phyloP scores from a whole-genome alignment of 2,329 filamentous ascomycete species.

The Pezicula radicicola region DNA sequence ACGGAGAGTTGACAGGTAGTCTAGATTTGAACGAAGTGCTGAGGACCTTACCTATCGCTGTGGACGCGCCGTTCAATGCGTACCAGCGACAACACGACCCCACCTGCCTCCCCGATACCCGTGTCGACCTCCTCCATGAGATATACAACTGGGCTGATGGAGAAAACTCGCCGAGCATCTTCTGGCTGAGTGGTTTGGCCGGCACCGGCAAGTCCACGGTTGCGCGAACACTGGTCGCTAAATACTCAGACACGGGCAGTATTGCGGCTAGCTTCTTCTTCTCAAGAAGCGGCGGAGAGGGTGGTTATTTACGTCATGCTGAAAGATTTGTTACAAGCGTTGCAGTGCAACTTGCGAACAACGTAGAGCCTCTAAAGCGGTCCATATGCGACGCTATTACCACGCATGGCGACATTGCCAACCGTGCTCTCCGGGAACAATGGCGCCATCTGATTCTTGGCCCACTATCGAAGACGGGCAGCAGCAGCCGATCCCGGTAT shows the following conservation, averaged over 20 bases:
- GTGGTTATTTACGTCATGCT: constrained; percentile 31
- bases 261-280: constrained; percentile 13
- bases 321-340: constrained; percentile 38
- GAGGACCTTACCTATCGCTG: constrained; percentile 5
- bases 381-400: no score
- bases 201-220: constrained; percentile 9
- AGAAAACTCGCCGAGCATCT: constrained; percentile 11
- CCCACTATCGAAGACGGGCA: background rate
- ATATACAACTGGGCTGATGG: constrained; percentile 18
- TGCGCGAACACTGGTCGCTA: constrained; percentile 6
- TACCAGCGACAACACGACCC: constrained; percentile 17
- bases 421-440: no score
- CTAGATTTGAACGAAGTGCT: no score
- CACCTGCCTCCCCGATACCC: constrained; percentile 21
- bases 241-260: constrained; percentile 4
- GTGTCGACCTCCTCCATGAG: constrained; percentile 20
- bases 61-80: constrained; percentile 17
- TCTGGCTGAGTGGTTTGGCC: constrained; percentile 34
- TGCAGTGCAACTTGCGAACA: constrained; percentile 28
- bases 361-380: constrained; percentile 28
- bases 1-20: no score
- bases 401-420: no score
- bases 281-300: constrained; percentile 24
- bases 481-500: background rate
- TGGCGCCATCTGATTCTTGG: constrained; percentile 24